phyloP scores from a whole-genome alignment of 345 rosid genomes.

The Citrus medica region DNA sequence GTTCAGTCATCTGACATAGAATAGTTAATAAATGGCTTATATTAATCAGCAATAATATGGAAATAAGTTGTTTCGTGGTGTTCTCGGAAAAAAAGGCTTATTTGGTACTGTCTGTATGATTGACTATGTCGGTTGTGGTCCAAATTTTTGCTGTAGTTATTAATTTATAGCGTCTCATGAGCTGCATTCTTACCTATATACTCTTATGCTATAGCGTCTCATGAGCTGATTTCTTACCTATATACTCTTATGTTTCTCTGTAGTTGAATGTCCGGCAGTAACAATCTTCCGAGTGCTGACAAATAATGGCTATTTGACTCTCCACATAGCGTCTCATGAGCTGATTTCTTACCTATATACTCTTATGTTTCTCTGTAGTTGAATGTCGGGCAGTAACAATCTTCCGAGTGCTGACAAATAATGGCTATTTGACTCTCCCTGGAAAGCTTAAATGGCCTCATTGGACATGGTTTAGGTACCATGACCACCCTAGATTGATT shows the following conservation, averaged over 20 bases:
- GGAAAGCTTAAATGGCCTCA: neutral
- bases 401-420: constrained; percentile 2
- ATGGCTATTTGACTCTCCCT: neutral
- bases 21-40: neutral
- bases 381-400: neutral
- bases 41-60: too few species aligned
- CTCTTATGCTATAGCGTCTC: neutral
- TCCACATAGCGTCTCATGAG: too few species aligned
- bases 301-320: constrained; percentile 9
- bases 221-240: neutral
- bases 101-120: neutral
- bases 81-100: neutral
- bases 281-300: neutral
- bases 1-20: too few species aligned
- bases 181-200: neutral
- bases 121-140: too few species aligned
- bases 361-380: constrained; percentile 17
- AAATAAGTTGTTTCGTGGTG: too few species aligned
- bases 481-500: neutral
- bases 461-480: constrained; percentile 36
- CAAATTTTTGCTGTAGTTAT: neutral
- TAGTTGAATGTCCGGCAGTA: constrained; percentile 11
- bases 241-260: constrained; percentile 2
- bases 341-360: neutral
- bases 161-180: neutral